Conservation (phyloP, 257 asterid genomes). For the Solanum piurae region DNA sequence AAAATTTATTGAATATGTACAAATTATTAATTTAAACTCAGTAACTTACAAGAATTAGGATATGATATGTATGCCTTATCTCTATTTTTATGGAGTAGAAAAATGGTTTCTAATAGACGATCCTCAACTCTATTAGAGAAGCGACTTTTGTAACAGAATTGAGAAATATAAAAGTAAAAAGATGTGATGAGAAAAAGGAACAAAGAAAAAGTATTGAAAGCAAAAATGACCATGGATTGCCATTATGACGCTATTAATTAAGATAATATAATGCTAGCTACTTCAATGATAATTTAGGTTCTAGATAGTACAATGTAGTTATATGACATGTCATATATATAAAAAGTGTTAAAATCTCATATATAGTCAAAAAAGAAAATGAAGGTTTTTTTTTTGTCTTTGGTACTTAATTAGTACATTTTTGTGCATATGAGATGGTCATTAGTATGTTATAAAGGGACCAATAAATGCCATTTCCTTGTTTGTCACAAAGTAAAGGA, state of each 20-base stretch:
- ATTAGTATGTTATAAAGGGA: neutral
- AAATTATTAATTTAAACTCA: too few relatives aligned
- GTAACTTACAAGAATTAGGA: too few relatives aligned
- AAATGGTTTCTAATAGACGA: fast-evolving
- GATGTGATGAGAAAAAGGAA: neutral
- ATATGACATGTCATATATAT: neutral
- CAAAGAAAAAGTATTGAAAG: neutral
- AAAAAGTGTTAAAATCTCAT: neutral
- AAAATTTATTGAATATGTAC: too few relatives aligned
- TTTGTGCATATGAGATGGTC: neutral
- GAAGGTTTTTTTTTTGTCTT: neutral
- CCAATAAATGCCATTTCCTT: neutral
- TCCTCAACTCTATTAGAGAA: neutral
- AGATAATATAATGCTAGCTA: neutral
- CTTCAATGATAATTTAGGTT: neutral
- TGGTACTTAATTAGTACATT: neutral
- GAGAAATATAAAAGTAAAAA: neutral
- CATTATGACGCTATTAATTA: neutral
- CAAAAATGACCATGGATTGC: neutral
- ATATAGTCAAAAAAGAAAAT: neutral
- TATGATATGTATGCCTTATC: neutral
- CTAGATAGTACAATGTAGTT: neutral
- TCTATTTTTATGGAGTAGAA: neutral
- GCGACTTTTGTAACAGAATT: fast-evolving
- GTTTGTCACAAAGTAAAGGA: neutral